Evolutionary conservation across 169 alveolate species (phyloP).

Genomic region (Plasmodium cynomolgi): DNA sequence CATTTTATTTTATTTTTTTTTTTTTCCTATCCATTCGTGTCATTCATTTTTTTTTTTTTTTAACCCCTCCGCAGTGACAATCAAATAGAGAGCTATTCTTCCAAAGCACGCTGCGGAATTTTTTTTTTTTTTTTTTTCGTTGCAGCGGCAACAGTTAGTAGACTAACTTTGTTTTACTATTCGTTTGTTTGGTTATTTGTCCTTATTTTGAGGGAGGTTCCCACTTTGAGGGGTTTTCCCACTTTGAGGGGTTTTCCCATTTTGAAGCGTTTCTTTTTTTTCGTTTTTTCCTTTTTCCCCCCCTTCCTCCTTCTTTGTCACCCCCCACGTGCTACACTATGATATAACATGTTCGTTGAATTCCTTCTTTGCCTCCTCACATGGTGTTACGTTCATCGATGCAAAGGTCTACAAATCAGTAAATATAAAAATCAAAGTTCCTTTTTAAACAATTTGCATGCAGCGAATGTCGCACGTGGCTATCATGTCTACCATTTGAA

Average conservation of each 20-base stretch:
- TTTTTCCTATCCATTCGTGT: background rate
- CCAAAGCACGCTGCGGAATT: background rate
- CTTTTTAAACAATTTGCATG: conserved; percentile 26
- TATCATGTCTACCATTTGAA: background rate
- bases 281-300: background rate
- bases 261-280: background rate
- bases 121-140: background rate
- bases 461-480: background rate
- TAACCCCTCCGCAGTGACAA: background rate
- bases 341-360: conserved; percentile 54
- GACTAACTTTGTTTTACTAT: background rate
- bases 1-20: background rate
- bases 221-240: background rate
- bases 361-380: background rate
- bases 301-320: background rate
- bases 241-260: background rate
- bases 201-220: background rate
- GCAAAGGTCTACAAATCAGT: conserved; percentile 30
- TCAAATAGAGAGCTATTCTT: background rate
- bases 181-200: background rate
- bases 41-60: background rate
- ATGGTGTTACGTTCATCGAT: conserved; percentile 8
- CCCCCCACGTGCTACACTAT: background rate
- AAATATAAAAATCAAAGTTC: background rate
- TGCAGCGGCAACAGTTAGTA: background rate